phyloP scores from a whole-genome alignment of 345 rosid genomes.

The Camelina hispida region DNA sequence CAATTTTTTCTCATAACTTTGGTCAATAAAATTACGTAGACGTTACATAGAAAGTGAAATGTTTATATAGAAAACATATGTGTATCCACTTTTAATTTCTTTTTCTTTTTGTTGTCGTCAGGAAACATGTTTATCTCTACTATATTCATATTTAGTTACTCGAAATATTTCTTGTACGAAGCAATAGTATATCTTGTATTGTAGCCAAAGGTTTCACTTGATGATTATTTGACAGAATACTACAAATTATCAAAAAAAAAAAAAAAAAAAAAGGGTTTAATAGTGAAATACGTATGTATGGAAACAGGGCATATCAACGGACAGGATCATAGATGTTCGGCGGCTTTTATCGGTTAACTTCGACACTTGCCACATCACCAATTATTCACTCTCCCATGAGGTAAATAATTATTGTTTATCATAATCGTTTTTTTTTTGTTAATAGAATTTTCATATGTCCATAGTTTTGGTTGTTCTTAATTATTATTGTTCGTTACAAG shows the following conservation, averaged over 20 bases:
- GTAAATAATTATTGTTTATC: slow-evolving; percentile 44
- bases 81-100: neutral
- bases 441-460: neutral
- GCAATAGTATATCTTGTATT: neutral
- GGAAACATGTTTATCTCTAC: slow-evolving; percentile 20
- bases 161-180: neutral
- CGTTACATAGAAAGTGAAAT: slow-evolving; percentile 42
- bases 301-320: slow-evolving; percentile 96
- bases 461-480: neutral
- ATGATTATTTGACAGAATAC: neutral
- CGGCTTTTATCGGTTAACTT: slow-evolving; percentile 78
- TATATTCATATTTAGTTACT: neutral
- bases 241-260: too few relatives aligned
- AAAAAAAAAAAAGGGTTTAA: too few relatives aligned
- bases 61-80: neutral
- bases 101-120: neutral
- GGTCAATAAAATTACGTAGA: slow-evolving; percentile 38
- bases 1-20: slow-evolving; percentile 2
- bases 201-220: slow-evolving; percentile 29
- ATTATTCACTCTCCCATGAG: slow-evolving; percentile 83
- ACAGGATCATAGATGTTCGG: slow-evolving; percentile 86
- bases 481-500: slow-evolving; percentile 9
- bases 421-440: neutral
- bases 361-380: slow-evolving; percentile 78
- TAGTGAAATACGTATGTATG: neutral